phyloP scores from a whole-genome alignment of 148 eudicot genomes.

The Euryodendron excelsum region DNA sequence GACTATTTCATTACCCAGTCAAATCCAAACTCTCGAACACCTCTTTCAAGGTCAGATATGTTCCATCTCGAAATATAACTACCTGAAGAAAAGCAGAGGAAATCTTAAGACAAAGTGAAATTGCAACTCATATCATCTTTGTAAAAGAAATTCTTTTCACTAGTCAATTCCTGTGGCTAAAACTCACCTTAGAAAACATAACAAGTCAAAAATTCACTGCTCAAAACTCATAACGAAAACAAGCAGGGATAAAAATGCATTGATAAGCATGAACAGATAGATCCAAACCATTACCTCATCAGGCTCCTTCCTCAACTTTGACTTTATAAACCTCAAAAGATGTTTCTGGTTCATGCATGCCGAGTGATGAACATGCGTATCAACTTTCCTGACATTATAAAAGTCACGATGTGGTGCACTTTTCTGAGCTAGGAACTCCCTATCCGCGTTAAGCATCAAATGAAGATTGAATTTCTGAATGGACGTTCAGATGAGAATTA shows the following conservation, averaged over 20 bases:
- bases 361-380: slow-evolving; percentile 98
- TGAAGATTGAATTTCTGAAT: slow-evolving; percentile 98
- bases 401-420: slow-evolving; percentile 99
- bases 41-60: slow-evolving; percentile 90
- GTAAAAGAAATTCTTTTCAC: too few species aligned
- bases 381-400: slow-evolving; percentile 98
- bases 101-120: neutral
- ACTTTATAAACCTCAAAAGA: slow-evolving; percentile 94
- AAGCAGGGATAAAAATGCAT: neutral
- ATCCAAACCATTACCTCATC: slow-evolving; percentile 65
- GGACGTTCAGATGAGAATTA: slow-evolving; percentile 16
- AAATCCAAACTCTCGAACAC: slow-evolving; percentile 99
- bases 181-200: neutral
- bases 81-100: slow-evolving; percentile 52
- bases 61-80: slow-evolving; percentile 97
- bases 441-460: slow-evolving; percentile 99
- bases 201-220: neutral
- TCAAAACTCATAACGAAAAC: slow-evolving; percentile 4
- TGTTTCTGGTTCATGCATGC: slow-evolving; percentile 99
- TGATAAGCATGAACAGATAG: neutral
- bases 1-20: slow-evolving; percentile 62
- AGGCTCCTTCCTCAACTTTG: slow-evolving; percentile 98
- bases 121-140: neutral
- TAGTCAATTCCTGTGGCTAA: neutral
- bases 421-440: slow-evolving; percentile 97